A percentile compares a stretch with the other conserved stretches of the same genome.
Evolutionary conservation across 169 alveolate species (phyloP).

Genomic region (Neospora caninum): DNA sequence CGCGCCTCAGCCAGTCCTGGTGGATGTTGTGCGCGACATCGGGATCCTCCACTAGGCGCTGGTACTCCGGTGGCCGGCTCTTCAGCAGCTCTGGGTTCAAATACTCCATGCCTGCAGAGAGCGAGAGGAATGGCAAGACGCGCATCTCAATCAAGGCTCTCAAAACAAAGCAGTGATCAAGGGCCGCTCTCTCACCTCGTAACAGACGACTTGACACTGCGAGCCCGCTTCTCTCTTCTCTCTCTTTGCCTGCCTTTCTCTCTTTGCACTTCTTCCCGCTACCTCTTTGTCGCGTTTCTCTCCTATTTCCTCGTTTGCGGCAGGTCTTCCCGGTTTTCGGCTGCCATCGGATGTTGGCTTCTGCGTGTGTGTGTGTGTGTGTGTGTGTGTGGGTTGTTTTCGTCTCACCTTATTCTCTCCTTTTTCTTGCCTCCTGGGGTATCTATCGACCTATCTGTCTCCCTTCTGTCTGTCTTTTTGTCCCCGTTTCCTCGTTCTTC

Average conservation of each 20-base stretch:
- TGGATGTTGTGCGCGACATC: conserved; percentile 69
- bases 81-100: conserved; percentile 67
- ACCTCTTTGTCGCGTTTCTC: background rate
- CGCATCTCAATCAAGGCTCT: background rate
- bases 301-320: too few relatives aligned
- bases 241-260: background rate
- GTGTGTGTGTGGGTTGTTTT: too few relatives aligned
- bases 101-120: conserved; percentile 61
- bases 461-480: background rate
- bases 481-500: background rate
- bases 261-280: background rate
- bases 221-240: background rate
- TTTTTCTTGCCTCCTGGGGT: background rate
- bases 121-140: background rate
- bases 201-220: background rate
- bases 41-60: conserved; percentile 65
- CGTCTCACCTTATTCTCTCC: background rate
- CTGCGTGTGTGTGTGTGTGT: too few relatives aligned
- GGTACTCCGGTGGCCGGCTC: conserved; percentile 70
- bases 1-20: conserved; percentile 63
- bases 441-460: background rate
- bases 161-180: background rate
- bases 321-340: too few relatives aligned
- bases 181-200: background rate
- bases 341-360: too few relatives aligned